These are phyloP conservation scores for Globisporangium recalcitrans DNA, from an alignment of 352 stramenopile species.

Conservation along the genomic window DNA sequence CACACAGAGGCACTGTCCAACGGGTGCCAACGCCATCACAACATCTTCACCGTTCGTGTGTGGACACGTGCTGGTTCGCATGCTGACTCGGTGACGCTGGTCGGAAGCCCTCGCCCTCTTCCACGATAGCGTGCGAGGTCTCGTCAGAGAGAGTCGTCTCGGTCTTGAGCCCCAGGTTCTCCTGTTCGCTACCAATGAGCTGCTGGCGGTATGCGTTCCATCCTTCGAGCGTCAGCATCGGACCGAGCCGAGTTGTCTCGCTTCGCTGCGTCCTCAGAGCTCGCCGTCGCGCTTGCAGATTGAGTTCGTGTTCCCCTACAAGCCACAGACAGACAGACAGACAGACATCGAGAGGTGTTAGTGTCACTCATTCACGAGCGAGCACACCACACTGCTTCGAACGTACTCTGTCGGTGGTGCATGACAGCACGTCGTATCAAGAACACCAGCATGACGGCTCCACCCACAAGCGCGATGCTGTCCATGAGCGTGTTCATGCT, in stretches of 20 bases:
- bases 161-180: slow-evolving; percentile 9
- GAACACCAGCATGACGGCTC: not conserved
- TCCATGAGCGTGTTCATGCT: not conserved
- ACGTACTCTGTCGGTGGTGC: slow-evolving; percentile 1
- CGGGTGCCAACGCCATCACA: no score
- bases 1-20: no score
- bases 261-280: slow-evolving; percentile 10
- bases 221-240: slow-evolving; percentile 32
- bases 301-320: not conserved
- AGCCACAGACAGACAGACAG: not conserved
- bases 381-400: not conserved
- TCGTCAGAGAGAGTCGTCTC: not conserved
- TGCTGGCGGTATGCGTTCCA: slow-evolving; percentile 47
- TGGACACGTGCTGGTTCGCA: not conserved
- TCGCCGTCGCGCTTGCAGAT: not conserved
- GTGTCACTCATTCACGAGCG: no score
- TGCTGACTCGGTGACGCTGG: not conserved
- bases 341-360: not conserved
- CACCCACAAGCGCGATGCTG: not conserved
- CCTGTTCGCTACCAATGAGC: slow-evolving; percentile 37
- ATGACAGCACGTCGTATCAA: not conserved
- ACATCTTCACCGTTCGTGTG: not conserved
- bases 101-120: slow-evolving; percentile 3
- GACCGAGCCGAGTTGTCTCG: slow-evolving; percentile 16
- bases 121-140: not conserved